Percentiles rank a stretch among this genome's conserved stretches.
Conservation (phyloP, 352 stramenopile species). For the Pythium chondricola region DNA sequence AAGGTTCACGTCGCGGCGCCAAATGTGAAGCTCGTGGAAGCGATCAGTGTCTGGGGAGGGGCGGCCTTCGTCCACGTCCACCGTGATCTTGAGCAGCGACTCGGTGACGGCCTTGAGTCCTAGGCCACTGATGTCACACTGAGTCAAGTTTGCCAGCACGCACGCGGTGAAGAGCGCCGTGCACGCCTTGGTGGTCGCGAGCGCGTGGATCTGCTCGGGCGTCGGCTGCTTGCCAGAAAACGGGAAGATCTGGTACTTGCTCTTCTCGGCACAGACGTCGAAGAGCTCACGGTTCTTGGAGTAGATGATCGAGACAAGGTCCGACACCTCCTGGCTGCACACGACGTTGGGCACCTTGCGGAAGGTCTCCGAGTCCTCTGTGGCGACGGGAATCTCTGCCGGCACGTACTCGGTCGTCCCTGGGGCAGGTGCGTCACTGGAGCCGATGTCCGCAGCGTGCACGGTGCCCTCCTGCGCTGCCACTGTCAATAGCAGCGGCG, state of each 20-base stretch:
- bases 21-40: constrained; percentile 43
- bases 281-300: constrained; percentile 44
- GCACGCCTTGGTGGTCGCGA: constrained; percentile 39
- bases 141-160: constrained; percentile 34
- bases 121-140: constrained; percentile 42
- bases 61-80: constrained; percentile 34
- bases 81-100: constrained; percentile 44
- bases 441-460: background rate
- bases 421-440: background rate
- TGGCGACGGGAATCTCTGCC: background rate
- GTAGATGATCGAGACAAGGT: constrained; percentile 36
- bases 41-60: constrained; percentile 23
- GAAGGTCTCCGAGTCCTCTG: constrained; percentile 3
- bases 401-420: constrained; percentile 3
- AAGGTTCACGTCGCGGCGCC: constrained; percentile 40
- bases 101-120: constrained; percentile 36
- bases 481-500: too few species aligned
- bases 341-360: constrained; percentile 6
- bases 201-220: constrained; percentile 30
- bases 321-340: constrained; percentile 1
- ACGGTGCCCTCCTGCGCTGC: too few species aligned
- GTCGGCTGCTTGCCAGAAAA: constrained; percentile 37
- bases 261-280: constrained; percentile 36
- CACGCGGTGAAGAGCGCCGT: constrained; percentile 43
- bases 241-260: constrained; percentile 56